Evolutionary conservation across 176 grass and related monocot species (phyloP).

Genomic region (Juncus inflexus): DNA sequence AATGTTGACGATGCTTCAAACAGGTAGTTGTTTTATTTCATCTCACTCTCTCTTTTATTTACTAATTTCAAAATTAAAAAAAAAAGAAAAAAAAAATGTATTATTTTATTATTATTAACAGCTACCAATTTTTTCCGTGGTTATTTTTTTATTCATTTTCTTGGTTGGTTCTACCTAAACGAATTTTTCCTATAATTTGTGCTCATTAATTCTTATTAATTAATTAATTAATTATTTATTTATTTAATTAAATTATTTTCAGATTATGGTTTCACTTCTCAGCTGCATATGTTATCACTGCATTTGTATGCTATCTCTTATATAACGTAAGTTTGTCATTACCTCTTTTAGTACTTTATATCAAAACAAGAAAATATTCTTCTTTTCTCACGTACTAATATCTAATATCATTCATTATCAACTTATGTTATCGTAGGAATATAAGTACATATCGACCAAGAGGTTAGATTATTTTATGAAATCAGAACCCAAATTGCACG

Average conservation of each 20-base stretch:
- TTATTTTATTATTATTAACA: no score
- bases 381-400: slow-evolving; percentile 13
- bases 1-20: slow-evolving; percentile 83
- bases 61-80: neutral
- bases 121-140: neutral
- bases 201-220: neutral
- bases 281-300: slow-evolving; percentile 75
- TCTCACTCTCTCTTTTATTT: neutral
- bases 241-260: slow-evolving; percentile 28
- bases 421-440: slow-evolving; percentile 53
- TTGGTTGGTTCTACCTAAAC: neutral
- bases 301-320: slow-evolving; percentile 74
- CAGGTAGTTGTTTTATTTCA: slow-evolving; percentile 36
- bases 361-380: neutral
- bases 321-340: slow-evolving; percentile 63
- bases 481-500: slow-evolving; percentile 61
- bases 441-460: slow-evolving; percentile 70
- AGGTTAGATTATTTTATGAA: slow-evolving; percentile 72
- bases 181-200: neutral
- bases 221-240: slow-evolving; percentile 21
- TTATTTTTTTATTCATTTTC: neutral
- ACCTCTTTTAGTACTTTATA: no score
- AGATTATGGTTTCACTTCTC: slow-evolving; percentile 99
- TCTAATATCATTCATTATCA: neutral
- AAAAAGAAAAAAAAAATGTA: no score